A percentile compares a stretch with the other conserved stretches of the same genome.
Conservation (phyloP, 2,329 filamentous ascomycete genomes). For the Fusarium virguliforme region DNA sequence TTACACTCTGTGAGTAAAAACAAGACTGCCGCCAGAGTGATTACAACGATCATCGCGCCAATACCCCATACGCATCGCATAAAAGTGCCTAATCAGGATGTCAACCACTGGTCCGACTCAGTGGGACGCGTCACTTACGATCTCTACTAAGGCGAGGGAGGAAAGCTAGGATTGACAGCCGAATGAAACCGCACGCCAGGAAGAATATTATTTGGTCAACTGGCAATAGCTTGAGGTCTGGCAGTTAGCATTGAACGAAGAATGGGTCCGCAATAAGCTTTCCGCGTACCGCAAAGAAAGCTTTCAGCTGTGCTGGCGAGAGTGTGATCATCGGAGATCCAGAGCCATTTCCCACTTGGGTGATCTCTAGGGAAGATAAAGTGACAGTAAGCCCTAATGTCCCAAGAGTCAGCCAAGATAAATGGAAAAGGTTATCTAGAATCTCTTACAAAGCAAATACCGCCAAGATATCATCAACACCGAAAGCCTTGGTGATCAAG, state of each 20-base stretch:
- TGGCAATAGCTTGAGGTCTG: slow-evolving; percentile 27
- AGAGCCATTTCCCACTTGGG: slow-evolving; percentile 33
- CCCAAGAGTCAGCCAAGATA: slow-evolving; percentile 13
- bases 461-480: neutral
- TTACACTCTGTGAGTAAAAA: slow-evolving; percentile 46
- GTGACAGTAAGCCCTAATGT: slow-evolving; percentile 34
- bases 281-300: slow-evolving; percentile 41
- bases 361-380: slow-evolving; percentile 39
- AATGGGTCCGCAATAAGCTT: neutral
- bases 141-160: slow-evolving; percentile 42
- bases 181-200: slow-evolving; percentile 39
- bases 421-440: neutral
- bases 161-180: slow-evolving; percentile 44
- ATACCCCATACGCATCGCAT: slow-evolving; percentile 34
- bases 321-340: slow-evolving; percentile 36
- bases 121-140: slow-evolving; percentile 23
- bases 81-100: slow-evolving; percentile 27
- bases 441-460: slow-evolving; percentile 13
- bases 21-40: slow-evolving; percentile 38
- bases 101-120: neutral
- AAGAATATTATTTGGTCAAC: slow-evolving; percentile 44
- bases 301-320: slow-evolving; percentile 21
- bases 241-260: neutral
- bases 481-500: slow-evolving; percentile 1
- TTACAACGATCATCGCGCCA: slow-evolving; percentile 26